Conservation (phyloP, 2,329 filamentous ascomycete species). For the Epichloe festucae region DNA sequence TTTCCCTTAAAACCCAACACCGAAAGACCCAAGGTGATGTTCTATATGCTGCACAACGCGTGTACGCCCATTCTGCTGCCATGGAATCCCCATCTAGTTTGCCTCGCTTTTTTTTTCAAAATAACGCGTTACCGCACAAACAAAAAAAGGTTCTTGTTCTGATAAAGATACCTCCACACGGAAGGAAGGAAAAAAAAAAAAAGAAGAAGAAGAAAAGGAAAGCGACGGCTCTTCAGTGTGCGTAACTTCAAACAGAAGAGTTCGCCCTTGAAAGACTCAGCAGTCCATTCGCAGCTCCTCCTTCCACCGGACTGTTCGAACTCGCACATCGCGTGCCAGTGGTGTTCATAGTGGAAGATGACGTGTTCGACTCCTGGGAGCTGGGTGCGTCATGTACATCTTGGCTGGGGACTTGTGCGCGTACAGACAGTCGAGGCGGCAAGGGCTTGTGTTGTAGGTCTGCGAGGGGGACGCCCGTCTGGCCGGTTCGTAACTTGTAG, state of each 20-base stretch:
- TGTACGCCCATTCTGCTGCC: background rate
- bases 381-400: background rate
- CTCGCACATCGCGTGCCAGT: background rate
- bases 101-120: background rate
- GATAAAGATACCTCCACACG: background rate
- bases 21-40: background rate
- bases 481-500: constrained; percentile 65
- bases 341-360: background rate
- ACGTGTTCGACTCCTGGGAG: background rate
- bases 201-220: too few relatives aligned
- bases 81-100: background rate
- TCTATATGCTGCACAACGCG: background rate
- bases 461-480: constrained; percentile 51
- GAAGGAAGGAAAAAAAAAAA: too few relatives aligned
- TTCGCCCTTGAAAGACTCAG: background rate
- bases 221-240: background rate
- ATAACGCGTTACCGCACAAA: background rate
- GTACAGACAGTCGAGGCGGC: constrained; percentile 11
- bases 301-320: background rate
- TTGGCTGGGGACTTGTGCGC: constrained; percentile 12
- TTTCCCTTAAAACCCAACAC: too few relatives aligned
- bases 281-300: background rate
- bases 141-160: too few relatives aligned
- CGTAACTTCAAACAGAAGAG: background rate
- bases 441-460: constrained; percentile 34